Conservation (phyloP, 371 early-diverging fungal genomes). For the Zychaea mexicana region DNA sequence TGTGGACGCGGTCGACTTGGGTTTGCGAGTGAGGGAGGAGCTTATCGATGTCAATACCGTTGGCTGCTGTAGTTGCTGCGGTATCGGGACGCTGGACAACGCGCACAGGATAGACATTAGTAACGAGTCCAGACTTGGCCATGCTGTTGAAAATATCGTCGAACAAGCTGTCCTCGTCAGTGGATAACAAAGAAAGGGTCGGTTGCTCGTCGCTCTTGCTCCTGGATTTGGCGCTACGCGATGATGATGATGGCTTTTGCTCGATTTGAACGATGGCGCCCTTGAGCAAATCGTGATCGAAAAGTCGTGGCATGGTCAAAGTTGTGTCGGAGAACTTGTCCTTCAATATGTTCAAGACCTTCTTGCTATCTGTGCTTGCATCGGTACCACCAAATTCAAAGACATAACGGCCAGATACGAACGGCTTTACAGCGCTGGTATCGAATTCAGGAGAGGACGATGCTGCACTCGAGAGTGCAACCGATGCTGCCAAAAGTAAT, state of each 20-base stretch:
- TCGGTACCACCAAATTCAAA: conserved; percentile 23
- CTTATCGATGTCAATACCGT: conserved; percentile 9
- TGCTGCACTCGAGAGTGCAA: not conserved
- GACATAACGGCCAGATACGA: conserved; percentile 39
- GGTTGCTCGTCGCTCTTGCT: not conserved
- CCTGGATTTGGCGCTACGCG: too few relatives aligned
- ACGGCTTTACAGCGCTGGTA: not conserved
- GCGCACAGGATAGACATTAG: conserved; percentile 30
- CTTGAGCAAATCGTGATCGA: conserved; percentile 35
- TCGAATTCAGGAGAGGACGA: not conserved
- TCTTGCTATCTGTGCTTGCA: not conserved
- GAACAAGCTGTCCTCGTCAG: conserved; percentile 12
- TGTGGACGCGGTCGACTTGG: conserved; percentile 42
- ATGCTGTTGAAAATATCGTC: conserved; percentile 18
- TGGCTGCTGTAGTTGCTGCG: not conserved
- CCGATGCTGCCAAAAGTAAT: not conserved
- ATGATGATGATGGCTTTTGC: too few relatives aligned
- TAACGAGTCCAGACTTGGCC: conserved; percentile 22
- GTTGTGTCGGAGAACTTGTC: conserved; percentile 22
- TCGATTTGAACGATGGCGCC: conserved; percentile 33
- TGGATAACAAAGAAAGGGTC: not conserved
- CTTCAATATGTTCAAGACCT: conserved; percentile 21
- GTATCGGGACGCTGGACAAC: conserved; percentile 23
- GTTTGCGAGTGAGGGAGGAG: conserved; percentile 35
- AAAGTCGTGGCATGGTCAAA: conserved; percentile 24